A percentile compares a stretch with the other conserved stretches of the same genome.
These are phyloP conservation scores for Pythium diclinum DNA, from an alignment of 352 stramenopile genomes.

Conservation along the genomic window DNA sequence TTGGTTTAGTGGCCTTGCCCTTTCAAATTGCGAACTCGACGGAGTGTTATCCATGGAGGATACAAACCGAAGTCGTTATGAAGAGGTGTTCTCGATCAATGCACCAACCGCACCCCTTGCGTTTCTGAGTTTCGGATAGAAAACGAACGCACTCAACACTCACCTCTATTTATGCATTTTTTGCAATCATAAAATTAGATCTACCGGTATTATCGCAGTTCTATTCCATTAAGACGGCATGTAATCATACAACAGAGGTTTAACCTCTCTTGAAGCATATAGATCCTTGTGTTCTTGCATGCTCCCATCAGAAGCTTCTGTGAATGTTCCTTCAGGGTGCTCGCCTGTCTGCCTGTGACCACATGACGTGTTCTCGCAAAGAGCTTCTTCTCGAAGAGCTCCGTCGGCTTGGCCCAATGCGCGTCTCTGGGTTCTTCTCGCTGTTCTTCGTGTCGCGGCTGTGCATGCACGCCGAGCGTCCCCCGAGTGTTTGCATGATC, in stretches of 20 bases:
- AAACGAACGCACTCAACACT: constrained; percentile 4
- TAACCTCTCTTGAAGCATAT: background rate
- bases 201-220: background rate
- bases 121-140: constrained; percentile 26
- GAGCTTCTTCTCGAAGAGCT: constrained; percentile 21
- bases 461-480: background rate
- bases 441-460: background rate
- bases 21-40: no score
- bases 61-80: background rate
- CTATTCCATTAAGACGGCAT: background rate
- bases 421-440: constrained; percentile 4
- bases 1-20: constrained; percentile 6
- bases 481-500: constrained; percentile 16
- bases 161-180: constrained; percentile 8
- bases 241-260: background rate
- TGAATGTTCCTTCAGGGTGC: constrained; percentile 13
- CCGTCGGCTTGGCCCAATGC: background rate
- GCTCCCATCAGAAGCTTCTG: constrained; percentile 29
- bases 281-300: background rate
- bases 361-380: constrained; percentile 27
- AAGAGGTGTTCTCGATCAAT: background rate
- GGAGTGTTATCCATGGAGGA: no score
- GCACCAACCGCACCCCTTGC: constrained; percentile 13
- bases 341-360: constrained; percentile 16
- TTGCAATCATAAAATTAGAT: background rate